Base-by-base conservation (phyloP, 306 rosid species). In the Vigna radiata region DNA sequence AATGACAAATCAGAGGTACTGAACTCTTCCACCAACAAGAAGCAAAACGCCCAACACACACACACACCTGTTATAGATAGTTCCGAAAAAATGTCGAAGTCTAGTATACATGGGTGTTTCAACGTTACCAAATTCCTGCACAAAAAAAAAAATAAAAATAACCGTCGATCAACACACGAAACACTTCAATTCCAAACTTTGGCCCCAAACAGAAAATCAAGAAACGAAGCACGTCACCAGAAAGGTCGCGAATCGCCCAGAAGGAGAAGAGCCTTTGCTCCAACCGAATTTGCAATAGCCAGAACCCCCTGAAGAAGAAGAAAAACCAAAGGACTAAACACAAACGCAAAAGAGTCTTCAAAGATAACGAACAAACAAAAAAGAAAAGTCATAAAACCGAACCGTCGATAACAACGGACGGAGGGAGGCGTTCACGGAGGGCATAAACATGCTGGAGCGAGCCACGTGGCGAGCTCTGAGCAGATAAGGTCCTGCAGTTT, bases 231-330 rank as follows among this genome's bases (percentile, higher is more conserved):
- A 9, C 11, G 46, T 67, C 69, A 92, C 96, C 93, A 90, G 36
- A 78, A 92, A 92, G 21, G 97, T 92, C 8, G 91, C 87, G 7
- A 89, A 82, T 47, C 81, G 86, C 44, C 84, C 87, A 0, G 91
- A 88, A 23, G 97, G 93, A 61, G 64, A 12, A 4, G 61, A 55
- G 10, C 70, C 61, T 59, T 76, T 83, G 81, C 90, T 90, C 96
- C 91, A 90, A 50, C 96, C 97, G 62, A 79, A 90, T 54, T 90
- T 92, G 89, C 96, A 92, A 79, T 90, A 92, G 78, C 97, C 97
- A 86, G 97, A 92, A 37, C 97, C 97, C 72, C 96, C 96, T 92
- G 61, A 21, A 47, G 74, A 76, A 66, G 47, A 65, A 50, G n/a
- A 39, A 41, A 44, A 68, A 31, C 27, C 17, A 44, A 33, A 14